A percentile compares a stretch with the other conserved stretches of the same genome.
phyloP scores from a whole-genome alignment of 345 rosid genomes.

The Bruguiera parviflora region DNA sequence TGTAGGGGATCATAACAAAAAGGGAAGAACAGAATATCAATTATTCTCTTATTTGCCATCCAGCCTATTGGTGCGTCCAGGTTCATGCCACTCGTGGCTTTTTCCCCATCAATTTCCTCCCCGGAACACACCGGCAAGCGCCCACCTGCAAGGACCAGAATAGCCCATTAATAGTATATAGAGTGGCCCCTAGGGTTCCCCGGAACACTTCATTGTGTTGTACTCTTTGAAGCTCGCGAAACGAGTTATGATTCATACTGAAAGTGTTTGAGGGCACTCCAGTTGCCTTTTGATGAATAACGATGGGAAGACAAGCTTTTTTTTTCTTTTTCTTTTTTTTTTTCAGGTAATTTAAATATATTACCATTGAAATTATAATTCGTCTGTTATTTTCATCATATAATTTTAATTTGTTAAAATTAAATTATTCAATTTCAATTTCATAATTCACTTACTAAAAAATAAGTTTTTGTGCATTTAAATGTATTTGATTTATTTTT shows the following conservation, averaged over 20 bases:
- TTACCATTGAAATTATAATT: no score
- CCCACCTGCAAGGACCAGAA: not conserved
- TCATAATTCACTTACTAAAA: no score
- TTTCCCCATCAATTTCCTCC: not conserved
- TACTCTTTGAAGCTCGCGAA: not conserved
- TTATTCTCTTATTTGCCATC: not conserved
- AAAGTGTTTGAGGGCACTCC: constrained; percentile 69
- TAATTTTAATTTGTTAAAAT: no score
- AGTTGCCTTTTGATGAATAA: constrained; percentile 18
- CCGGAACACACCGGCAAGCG: not conserved
- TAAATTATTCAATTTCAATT: no score
- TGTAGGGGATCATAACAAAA: not conserved
- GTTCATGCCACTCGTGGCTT: not conserved
- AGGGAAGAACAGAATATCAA: not conserved
- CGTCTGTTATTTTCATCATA: no score
- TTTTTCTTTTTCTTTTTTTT: no score
- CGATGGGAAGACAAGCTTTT: no score
- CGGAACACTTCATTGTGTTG: constrained; percentile 42
- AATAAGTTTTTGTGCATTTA: no score
- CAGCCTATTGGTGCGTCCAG: not conserved
- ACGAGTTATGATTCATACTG: constrained; percentile 18
- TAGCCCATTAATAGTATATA: not conserved
- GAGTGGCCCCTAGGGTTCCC: constrained; percentile 40
- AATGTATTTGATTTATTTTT: no score
- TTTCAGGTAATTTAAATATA: no score